Evolutionary conservation across 306 rosid species (phyloP).

Genomic region (Lathyrus sativus): DNA sequence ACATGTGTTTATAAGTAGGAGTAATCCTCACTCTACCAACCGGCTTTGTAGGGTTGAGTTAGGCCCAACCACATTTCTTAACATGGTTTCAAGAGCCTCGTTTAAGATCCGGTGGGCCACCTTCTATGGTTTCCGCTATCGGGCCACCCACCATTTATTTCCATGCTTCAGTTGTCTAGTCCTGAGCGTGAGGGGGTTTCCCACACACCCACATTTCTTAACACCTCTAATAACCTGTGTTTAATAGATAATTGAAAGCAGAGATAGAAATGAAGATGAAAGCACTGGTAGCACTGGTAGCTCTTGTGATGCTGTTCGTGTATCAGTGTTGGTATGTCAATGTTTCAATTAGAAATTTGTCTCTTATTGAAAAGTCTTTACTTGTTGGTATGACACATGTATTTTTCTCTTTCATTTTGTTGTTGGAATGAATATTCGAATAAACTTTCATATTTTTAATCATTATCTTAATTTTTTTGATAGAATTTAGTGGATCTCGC

Average conservation of each 20-base stretch:
- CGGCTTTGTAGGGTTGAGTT: too few relatives aligned
- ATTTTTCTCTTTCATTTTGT: slow-evolving; percentile 27
- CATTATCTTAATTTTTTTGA: slow-evolving; percentile 32
- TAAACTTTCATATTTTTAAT: slow-evolving; percentile 20
- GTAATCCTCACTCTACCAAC: too few relatives aligned
- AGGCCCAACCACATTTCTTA: too few relatives aligned
- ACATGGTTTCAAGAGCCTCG: too few relatives aligned
- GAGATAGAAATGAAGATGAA: slow-evolving; percentile 73
- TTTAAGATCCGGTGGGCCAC: too few relatives aligned
- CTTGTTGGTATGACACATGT: not conserved
- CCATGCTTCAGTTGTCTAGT: too few relatives aligned
- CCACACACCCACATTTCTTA: too few relatives aligned
- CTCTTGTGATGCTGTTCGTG: slow-evolving; percentile 92
- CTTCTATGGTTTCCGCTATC: too few relatives aligned
- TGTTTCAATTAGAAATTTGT: slow-evolving; percentile 6
- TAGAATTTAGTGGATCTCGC: slow-evolving; percentile 99
- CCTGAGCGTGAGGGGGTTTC: too few relatives aligned
- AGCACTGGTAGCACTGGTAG: slow-evolving; percentile 45
- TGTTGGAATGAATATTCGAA: slow-evolving; percentile 12
- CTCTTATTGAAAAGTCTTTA: slow-evolving; percentile 2
- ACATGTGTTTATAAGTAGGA: too few relatives aligned
- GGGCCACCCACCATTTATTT: too few relatives aligned
- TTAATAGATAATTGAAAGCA: slow-evolving; percentile 86
- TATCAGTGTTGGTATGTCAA: slow-evolving; percentile 82
- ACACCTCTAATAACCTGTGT: too few relatives aligned